Conservation (phyloP, 768 basidiomycete species). For the Mycena amicta region DNA sequence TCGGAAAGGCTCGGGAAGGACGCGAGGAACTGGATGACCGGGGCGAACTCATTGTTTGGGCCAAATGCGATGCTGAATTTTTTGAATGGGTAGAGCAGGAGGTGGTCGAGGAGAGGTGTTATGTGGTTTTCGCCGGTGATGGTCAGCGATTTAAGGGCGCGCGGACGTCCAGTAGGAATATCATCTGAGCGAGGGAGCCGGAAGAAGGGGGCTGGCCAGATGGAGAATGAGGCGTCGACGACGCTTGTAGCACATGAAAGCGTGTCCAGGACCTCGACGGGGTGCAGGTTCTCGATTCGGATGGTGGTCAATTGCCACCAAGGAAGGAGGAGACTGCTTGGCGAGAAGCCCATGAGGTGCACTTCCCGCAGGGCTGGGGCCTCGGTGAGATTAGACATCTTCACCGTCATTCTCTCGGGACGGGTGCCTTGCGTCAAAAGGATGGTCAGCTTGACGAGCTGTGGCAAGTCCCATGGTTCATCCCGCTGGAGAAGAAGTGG, state of each 20-base stretch:
- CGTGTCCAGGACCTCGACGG: slow-evolving; percentile 11
- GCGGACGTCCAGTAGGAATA: not conserved
- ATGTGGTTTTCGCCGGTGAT: slow-evolving; percentile 9
- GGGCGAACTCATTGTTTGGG: slow-evolving; percentile 2
- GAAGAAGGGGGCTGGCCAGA: slow-evolving; percentile 5
- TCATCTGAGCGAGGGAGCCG: not conserved
- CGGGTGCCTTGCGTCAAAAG: slow-evolving; percentile 5
- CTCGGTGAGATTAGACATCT: slow-evolving; percentile 5
- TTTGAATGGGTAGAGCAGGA: slow-evolving; percentile 6
- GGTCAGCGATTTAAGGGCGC: slow-evolving; percentile 6
- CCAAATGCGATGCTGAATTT: slow-evolving; percentile 2
- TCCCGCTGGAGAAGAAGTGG: slow-evolving; percentile 6
- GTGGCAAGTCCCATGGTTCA: slow-evolving; percentile 11
- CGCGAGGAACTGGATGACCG: slow-evolving; percentile 8
- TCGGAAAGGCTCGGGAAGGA: not conserved
- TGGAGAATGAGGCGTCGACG: slow-evolving; percentile 4
- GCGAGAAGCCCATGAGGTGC: slow-evolving; percentile 19
- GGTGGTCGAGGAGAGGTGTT: slow-evolving; percentile 5
- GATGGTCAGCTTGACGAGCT: slow-evolving; percentile 15
- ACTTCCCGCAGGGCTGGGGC: slow-evolving; percentile 14
- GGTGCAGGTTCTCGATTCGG: slow-evolving; percentile 10
- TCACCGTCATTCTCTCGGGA: not conserved
- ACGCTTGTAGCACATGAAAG: slow-evolving; percentile 1
- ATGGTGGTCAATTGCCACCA: slow-evolving; percentile 17
- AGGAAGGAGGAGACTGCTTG: slow-evolving; percentile 6